Evolutionary conservation across 345 rosid genomes (phyloP).

Genomic region (Eucalyptus tenuipes): DNA sequence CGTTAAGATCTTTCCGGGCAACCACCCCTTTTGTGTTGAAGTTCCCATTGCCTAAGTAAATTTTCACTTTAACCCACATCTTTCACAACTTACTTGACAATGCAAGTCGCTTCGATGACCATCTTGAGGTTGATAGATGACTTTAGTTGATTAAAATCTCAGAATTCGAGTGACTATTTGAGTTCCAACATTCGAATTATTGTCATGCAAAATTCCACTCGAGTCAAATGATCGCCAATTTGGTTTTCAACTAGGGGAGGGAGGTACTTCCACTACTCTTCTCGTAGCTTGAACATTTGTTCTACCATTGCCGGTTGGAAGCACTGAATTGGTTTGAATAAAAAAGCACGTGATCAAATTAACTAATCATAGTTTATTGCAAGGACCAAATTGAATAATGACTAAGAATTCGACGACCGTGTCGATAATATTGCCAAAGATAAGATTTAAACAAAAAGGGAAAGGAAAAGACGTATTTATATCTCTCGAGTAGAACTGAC

Average conservation of each 20-base stretch:
- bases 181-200: accelerated
- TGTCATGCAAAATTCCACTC: background rate
- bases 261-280: background rate
- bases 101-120: background rate
- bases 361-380: background rate
- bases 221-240: background rate
- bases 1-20: accelerated
- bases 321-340: background rate
- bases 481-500: no score
- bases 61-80: background rate
- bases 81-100: background rate
- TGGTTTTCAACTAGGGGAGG: background rate
- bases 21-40: accelerated
- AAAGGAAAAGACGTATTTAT: no score
- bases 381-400: background rate
- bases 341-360: background rate
- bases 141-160: background rate
- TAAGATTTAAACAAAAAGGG: no score
- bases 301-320: background rate
- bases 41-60: background rate
- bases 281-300: background rate
- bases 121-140: background rate
- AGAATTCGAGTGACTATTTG: background rate
- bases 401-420: background rate
- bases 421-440: no score